Base-by-base conservation (phyloP, 2,329 filamentous ascomycete species). In the Beauveria asiatica region DNA sequence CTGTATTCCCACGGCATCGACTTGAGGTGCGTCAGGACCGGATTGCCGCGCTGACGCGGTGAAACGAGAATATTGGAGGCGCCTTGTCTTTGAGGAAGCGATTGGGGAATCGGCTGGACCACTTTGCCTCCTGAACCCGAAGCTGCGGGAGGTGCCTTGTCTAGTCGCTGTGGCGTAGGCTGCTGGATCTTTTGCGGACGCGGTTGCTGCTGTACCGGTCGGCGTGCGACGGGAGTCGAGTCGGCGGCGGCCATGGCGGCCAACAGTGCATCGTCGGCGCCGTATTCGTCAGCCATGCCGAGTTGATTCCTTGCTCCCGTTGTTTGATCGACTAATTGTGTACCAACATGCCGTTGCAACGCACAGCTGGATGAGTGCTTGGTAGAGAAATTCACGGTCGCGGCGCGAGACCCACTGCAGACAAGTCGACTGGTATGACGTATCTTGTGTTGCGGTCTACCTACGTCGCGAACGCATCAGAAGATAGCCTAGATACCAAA, bases 1-100 rank as follows among this genome's bases (percentile, higher is more conserved):
- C 90, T 92, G 73, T 96, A 97, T 74, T 99, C 94, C 94, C 94
- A 99, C 0, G 92, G 84, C 61, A 95, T 80, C 1, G 88, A 86
- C 62, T 88, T 87, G 67, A 99, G 83, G 73, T 87, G 85, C 58
- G 90, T 88, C 33, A 99, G 78, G 54, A 97, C 89, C 0, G 94
- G 94, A 68, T 99, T 99, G 63, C 93, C 94, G 74, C 96, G 95
- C 73, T 99, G 92, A 45, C 92, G 86, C 17, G 90, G 88, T 41
- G 92, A 97, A 33, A 97, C 92, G 21, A 96, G 81, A 65, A 97
- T 96, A 5, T 88, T 85, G 17, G 89, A 91, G 4, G 88, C 87
- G 1, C 84, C 74, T 8, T 78, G 78, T 52, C 78, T 77, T 63
- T 84, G 82, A 0, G 90, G 83, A 3, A 96, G 80, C n/a, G 85